Conservation (phyloP, 2,329 filamentous ascomycete genomes). For the Paramyrothecium roridum region DNA sequence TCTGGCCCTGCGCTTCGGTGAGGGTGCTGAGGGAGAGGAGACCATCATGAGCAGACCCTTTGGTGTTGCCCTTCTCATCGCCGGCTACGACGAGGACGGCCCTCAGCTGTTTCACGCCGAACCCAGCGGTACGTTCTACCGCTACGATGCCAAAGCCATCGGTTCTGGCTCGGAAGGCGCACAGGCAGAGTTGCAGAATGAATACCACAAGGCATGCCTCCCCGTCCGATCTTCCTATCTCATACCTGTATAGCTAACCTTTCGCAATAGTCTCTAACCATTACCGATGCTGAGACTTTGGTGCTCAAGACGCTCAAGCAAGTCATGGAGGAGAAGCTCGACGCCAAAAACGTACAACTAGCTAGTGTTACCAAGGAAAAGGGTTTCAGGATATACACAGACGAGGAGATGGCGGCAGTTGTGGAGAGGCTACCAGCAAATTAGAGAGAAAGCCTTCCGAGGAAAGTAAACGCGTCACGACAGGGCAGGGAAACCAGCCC, state of each 20-base stretch:
- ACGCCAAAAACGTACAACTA: conserved; percentile 97
- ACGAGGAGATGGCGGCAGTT: conserved; percentile 93
- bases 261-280: conserved; percentile 68
- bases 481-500: not conserved
- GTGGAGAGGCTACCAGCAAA: conserved; percentile 78
- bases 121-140: conserved; percentile 96
- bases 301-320: conserved; percentile 98
- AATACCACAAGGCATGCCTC: conserved; percentile 79
- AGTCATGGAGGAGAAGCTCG: conserved; percentile 99
- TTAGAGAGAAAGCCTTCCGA: conserved; percentile 26
- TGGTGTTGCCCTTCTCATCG: conserved; percentile 93
- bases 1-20: conserved; percentile 90
- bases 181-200: conserved; percentile 96
- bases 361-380: conserved; percentile 97
- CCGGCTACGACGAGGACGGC: conserved; percentile 95
- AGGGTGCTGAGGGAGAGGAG: conserved; percentile 96
- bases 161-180: conserved; percentile 96
- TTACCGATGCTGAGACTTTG: conserved; percentile 88
- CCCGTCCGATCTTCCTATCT: not conserved
- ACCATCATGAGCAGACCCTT: conserved; percentile 98
- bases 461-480: too few relatives aligned
- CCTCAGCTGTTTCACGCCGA: conserved; percentile 97
- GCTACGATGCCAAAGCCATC: conserved; percentile 98
- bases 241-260: conserved; percentile 2
- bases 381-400: conserved; percentile 97